A percentile compares a stretch with the other conserved stretches of the same genome.
Evolutionary conservation across 352 stramenopile species (phyloP).

Genomic region (Peronosclerospora sorghi): DNA sequence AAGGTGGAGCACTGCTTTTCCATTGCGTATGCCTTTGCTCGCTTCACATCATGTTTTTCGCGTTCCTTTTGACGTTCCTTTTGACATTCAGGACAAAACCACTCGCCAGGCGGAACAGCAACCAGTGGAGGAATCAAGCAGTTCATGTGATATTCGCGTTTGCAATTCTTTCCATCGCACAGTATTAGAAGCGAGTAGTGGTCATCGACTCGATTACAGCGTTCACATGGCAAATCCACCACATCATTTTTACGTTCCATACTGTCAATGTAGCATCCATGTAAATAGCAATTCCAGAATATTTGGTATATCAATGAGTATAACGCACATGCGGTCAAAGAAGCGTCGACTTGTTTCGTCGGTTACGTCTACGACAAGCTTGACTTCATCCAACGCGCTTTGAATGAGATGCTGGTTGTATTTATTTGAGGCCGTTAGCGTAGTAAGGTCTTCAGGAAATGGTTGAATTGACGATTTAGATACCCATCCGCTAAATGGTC

Average conservation of each 20-base stretch:
- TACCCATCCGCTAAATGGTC: constrained; percentile 54
- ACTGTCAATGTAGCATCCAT: constrained; percentile 19
- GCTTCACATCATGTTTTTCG: constrained; percentile 25
- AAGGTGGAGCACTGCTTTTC: constrained; percentile 10
- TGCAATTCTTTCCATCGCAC: constrained; percentile 75
- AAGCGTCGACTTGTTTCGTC: constrained; percentile 45
- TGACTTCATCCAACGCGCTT: constrained; percentile 60
- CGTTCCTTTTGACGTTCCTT: constrained; percentile 38
- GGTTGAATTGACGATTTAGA: constrained; percentile 55
- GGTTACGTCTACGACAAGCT: constrained; percentile 47
- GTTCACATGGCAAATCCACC: constrained; percentile 73
- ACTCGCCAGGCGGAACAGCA: constrained; percentile 51
- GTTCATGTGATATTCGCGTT: constrained; percentile 82
- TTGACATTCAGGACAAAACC: constrained; percentile 65
- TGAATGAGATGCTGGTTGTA: constrained; percentile 64
- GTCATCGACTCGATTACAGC: constrained; percentile 71
- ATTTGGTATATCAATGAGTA: background rate
- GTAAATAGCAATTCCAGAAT: constrained; percentile 1
- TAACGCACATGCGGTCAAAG: constrained; percentile 72
- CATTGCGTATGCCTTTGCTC: constrained; percentile 17
- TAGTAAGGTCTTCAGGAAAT: constrained; percentile 55
- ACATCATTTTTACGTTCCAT: constrained; percentile 52
- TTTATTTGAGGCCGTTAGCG: constrained; percentile 53
- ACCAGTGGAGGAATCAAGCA: constrained; percentile 60
- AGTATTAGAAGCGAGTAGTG: constrained; percentile 76